Percentiles rank a stretch among this genome's conserved stretches.
Evolutionary conservation across 805 yeast genomes (phyloP).

Genomic region (Myxozyma neglecta): DNA sequence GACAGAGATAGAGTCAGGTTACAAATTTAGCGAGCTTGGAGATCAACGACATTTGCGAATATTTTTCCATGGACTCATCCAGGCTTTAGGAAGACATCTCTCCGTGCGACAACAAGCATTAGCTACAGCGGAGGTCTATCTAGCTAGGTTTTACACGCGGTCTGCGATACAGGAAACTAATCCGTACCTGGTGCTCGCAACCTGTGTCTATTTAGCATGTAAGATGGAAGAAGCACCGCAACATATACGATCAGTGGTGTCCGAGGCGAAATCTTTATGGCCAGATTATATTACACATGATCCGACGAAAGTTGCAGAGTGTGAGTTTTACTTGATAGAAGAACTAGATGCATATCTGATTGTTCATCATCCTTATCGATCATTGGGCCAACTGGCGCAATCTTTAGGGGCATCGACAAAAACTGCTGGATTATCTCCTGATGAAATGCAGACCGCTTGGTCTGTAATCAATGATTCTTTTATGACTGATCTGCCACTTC

Average conservation of each 20-base stretch:
- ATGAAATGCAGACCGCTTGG: slow-evolving; percentile 84
- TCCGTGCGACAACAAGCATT: slow-evolving; percentile 78
- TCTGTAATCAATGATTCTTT: slow-evolving; percentile 85
- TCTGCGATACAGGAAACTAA: slow-evolving; percentile 80
- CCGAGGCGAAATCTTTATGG: slow-evolving; percentile 88
- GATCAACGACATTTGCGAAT: slow-evolving; percentile 66
- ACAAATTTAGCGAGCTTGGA: slow-evolving; percentile 34
- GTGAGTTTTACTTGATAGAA: slow-evolving; percentile 90
- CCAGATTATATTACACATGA: slow-evolving; percentile 94
- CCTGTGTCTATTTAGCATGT: slow-evolving; percentile 86
- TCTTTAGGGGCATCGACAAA: slow-evolving; percentile 46
- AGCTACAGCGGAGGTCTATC: slow-evolving; percentile 84
- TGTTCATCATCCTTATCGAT: slow-evolving; percentile 46
- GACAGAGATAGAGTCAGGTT: slow-evolving; percentile 44
- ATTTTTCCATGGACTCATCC: slow-evolving; percentile 71
- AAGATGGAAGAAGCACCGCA: slow-evolving; percentile 95
- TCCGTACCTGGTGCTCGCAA: slow-evolving; percentile 73
- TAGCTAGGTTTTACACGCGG: slow-evolving; percentile 71
- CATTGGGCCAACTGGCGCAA: slow-evolving; percentile 42
- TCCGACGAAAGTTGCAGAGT: slow-evolving; percentile 86
- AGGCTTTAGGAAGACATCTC: slow-evolving; percentile 75
- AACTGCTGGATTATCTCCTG: slow-evolving; percentile 40
- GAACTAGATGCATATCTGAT: slow-evolving; percentile 57
- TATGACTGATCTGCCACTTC: slow-evolving; percentile 78
- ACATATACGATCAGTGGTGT: slow-evolving; percentile 77